phyloP scores from a whole-genome alignment of 805 yeast species.

The Spathaspora hagerdaliae region DNA sequence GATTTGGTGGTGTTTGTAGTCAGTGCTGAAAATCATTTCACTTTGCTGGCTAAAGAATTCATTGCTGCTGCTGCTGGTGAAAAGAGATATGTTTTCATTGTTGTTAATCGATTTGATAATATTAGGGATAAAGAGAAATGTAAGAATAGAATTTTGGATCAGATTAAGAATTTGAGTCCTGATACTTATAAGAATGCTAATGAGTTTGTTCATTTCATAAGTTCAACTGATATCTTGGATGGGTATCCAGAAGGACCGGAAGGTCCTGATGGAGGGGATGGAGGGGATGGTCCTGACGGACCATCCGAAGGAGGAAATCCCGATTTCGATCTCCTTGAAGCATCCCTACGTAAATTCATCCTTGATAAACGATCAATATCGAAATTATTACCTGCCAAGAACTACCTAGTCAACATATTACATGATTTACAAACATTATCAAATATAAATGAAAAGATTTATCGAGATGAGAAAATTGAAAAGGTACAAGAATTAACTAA shows the following conservation, averaged over 20 bases:
- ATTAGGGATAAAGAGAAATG: conserved; percentile 81
- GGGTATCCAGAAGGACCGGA: conserved; percentile 24
- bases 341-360: conserved; percentile 78
- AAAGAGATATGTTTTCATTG: conserved; percentile 87
- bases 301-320: conserved; percentile 34
- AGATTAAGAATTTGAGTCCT: conserved; percentile 81
- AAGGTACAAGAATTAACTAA: conserved; percentile 45
- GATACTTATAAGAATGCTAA: conserved; percentile 82
- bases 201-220: conserved; percentile 93
- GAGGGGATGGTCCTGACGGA: conserved; percentile 20
- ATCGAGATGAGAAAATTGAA: conserved; percentile 45
- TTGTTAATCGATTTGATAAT: conserved; percentile 87
- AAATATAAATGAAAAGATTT: conserved; percentile 54
- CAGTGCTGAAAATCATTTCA: conserved; percentile 92
- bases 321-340: conserved; percentile 80
- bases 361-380: conserved; percentile 86
- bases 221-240: conserved; percentile 50
- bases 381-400: conserved; percentile 88
- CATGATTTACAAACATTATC: conserved; percentile 62
- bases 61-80: conserved; percentile 87
- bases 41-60: conserved; percentile 91
- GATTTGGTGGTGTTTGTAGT: conserved; percentile 95
- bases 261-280: conserved; percentile 26
- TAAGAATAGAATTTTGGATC: conserved; percentile 70
- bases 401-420: conserved; percentile 68